Percentiles rank a stretch among this genome's conserved stretches.
These are phyloP conservation scores for Tubosaeta sp. DNA, from an alignment of 768 basidiomycete genomes.

Conservation along the genomic window DNA sequence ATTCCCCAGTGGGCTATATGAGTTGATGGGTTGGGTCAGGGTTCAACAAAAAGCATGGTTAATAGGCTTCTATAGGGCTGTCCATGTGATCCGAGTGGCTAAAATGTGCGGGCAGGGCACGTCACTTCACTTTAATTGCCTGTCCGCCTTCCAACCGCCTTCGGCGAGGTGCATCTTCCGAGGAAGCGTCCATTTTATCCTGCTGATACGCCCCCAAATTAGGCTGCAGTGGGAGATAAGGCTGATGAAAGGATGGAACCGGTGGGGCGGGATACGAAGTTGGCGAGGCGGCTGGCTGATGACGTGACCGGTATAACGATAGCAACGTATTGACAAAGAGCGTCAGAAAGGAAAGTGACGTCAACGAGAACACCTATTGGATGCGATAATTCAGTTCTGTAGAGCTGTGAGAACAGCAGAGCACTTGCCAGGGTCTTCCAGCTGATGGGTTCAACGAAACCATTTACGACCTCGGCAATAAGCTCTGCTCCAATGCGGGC, in stretches of 20 bases:
- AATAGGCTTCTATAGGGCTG: slow-evolving; percentile 20
- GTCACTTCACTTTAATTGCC: slow-evolving; percentile 52
- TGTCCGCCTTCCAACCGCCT: slow-evolving; percentile 55
- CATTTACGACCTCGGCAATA: slow-evolving; percentile 92
- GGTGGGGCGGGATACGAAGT: slow-evolving; percentile 39
- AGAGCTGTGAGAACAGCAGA: slow-evolving; percentile 10
- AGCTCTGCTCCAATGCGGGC: slow-evolving; percentile 91
- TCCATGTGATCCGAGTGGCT: slow-evolving; percentile 28
- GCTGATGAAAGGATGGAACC: slow-evolving; percentile 40
- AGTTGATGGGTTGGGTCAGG: slow-evolving; percentile 18
- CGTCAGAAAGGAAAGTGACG: slow-evolving; percentile 72
- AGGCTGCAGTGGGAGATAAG: slow-evolving; percentile 50
- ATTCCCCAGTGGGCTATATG: slow-evolving; percentile 22
- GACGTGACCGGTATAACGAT: slow-evolving; percentile 69
- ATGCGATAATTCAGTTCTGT: slow-evolving; percentile 16
- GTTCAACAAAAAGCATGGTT: slow-evolving; percentile 18
- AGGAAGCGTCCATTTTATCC: slow-evolving; percentile 23
- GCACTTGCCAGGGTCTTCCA: slow-evolving; percentile 89
- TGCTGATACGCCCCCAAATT: slow-evolving; percentile 45
- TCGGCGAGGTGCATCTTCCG: slow-evolving; percentile 45
- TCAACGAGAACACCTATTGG: slow-evolving; percentile 63
- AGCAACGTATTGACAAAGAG: slow-evolving; percentile 78
- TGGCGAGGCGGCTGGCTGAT: slow-evolving; percentile 42
- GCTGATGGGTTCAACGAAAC: slow-evolving; percentile 95
- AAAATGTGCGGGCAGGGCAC: slow-evolving; percentile 11